These are phyloP conservation scores for Amanita jacksonii DNA, from an alignment of 768 basidiomycete genomes.

Conservation along the genomic window DNA sequence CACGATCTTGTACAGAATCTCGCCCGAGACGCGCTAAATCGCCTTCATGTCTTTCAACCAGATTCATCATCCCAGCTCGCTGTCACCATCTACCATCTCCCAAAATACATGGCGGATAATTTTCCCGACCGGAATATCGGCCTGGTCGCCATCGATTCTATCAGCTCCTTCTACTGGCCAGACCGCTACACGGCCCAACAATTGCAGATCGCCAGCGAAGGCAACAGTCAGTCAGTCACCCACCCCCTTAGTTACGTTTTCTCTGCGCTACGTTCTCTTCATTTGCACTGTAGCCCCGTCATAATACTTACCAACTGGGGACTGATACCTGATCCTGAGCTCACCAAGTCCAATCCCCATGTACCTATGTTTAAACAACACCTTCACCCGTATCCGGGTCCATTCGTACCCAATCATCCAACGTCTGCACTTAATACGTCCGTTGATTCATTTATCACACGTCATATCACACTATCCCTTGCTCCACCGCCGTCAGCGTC, in stretches of 20 bases:
- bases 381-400: conserved; percentile 25
- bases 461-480: conserved; percentile 12
- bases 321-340: conserved; percentile 17
- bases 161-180: conserved; percentile 70
- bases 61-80: conserved; percentile 61
- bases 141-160: conserved; percentile 64
- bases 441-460: conserved; percentile 10
- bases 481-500: neutral
- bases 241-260: conserved; percentile 37
- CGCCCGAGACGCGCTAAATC: conserved; percentile 32
- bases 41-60: conserved; percentile 63
- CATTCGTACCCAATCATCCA: neutral
- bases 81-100: conserved; percentile 49
- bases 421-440: neutral
- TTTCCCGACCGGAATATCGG: conserved; percentile 50
- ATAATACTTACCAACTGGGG: conserved; percentile 58
- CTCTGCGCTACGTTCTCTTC: conserved; percentile 38
- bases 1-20: conserved; percentile 15
- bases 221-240: conserved; percentile 9
- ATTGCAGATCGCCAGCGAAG: conserved; percentile 14
- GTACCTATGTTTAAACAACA: conserved; percentile 37
- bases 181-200: conserved; percentile 62
- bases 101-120: conserved; percentile 37
- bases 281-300: conserved; percentile 38
- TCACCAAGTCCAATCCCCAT: neutral